A percentile compares a stretch with the other conserved stretches of the same genome.
phyloP scores from a whole-genome alignment of 257 asterid species.

The Solanum infundibuliforme region DNA sequence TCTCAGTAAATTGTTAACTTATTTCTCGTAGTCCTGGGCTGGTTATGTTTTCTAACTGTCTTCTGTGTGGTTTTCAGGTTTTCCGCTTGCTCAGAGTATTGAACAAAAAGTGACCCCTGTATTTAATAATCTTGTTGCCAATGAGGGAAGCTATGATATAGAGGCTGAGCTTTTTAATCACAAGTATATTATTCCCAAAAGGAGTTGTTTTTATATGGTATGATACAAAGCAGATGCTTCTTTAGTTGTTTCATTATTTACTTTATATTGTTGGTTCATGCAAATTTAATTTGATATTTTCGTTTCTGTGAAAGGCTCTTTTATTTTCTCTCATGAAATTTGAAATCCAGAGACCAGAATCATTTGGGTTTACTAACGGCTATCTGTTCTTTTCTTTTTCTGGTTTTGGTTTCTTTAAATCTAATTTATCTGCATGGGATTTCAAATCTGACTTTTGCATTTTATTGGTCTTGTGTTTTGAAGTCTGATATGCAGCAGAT shows the following conservation, averaged over 20 bases:
- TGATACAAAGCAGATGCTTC: not conserved
- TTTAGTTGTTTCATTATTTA: not conserved
- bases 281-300: not conserved
- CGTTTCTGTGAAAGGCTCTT: not conserved
- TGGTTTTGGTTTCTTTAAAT: not conserved
- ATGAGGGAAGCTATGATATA: slow-evolving; percentile 32
- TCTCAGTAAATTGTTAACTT: not conserved
- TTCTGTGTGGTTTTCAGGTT: slow-evolving; percentile 25
- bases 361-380: not conserved
- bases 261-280: not conserved
- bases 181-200: slow-evolving; percentile 56
- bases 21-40: not conserved
- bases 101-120: slow-evolving; percentile 25
- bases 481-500: slow-evolving; percentile 71
- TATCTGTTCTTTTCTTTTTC: not conserved
- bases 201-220: slow-evolving; percentile 78
- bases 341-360: not conserved
- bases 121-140: slow-evolving; percentile 51
- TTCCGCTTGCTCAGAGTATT: not conserved
- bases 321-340: not conserved
- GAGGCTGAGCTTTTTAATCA: slow-evolving; percentile 54
- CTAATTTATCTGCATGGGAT: slow-evolving; percentile 4
- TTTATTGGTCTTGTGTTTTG: slow-evolving; percentile 19
- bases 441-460: not conserved
- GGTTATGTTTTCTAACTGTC: not conserved